Evolutionary conservation across 2,329 filamentous ascomycete genomes (phyloP).

Genomic region (Cladophialophora bantiana): DNA sequence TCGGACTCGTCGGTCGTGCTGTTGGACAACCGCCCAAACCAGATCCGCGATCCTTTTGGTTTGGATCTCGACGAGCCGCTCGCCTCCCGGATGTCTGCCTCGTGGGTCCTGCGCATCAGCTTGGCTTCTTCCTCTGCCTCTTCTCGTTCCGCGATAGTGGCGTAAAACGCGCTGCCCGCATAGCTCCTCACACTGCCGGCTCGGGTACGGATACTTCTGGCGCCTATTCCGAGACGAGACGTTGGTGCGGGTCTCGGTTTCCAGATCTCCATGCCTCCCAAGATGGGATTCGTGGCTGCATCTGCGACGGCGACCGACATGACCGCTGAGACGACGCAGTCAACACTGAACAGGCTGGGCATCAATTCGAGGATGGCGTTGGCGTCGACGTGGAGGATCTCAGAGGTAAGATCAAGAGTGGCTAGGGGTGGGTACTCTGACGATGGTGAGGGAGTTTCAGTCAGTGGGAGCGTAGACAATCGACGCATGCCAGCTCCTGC

Average conservation of each 20-base stretch:
- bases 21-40: slow-evolving; percentile 28
- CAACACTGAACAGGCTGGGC: slow-evolving; percentile 56
- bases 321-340: slow-evolving; percentile 55
- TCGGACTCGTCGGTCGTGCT: slow-evolving; percentile 3
- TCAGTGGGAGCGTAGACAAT: slow-evolving; percentile 49
- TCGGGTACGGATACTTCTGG: slow-evolving; percentile 46
- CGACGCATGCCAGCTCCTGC: slow-evolving; percentile 30
- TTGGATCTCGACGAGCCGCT: slow-evolving; percentile 18
- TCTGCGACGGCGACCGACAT: slow-evolving; percentile 55
- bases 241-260: slow-evolving; percentile 36
- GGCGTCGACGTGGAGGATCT: slow-evolving; percentile 48
- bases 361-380: slow-evolving; percentile 50
- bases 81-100: slow-evolving; percentile 32
- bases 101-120: slow-evolving; percentile 47
- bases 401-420: slow-evolving; percentile 52
- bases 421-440: slow-evolving; percentile 44
- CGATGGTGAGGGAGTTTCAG: slow-evolving; percentile 46
- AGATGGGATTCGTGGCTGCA: slow-evolving; percentile 48
- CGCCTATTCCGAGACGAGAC: slow-evolving; percentile 19
- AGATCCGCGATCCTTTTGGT: slow-evolving; percentile 27
- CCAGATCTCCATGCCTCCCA: slow-evolving; percentile 46
- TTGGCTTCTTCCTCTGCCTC: slow-evolving; percentile 50
- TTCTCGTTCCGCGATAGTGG: slow-evolving; percentile 50
- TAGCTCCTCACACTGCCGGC: slow-evolving; percentile 36
- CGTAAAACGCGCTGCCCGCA: slow-evolving; percentile 38